Percentiles rank a stretch among this genome's conserved stretches.
These are phyloP conservation scores for Trichoderma koningiopsis DNA, from an alignment of 2,329 filamentous ascomycete species.

Conservation along the genomic window DNA sequence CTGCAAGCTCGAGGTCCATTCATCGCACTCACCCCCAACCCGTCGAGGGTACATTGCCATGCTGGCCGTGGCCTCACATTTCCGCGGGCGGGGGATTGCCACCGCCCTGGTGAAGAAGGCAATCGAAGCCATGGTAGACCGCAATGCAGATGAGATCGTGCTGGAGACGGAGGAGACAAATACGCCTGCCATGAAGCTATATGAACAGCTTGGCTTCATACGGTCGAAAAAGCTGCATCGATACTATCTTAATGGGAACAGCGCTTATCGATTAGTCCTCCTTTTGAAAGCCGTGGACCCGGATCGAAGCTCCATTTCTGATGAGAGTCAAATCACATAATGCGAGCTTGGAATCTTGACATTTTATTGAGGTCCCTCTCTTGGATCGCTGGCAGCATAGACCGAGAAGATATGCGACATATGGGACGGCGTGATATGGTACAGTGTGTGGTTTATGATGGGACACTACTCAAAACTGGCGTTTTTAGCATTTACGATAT, in stretches of 20 bases:
- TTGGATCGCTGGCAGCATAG: not conserved
- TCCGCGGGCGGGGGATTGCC: slow-evolving; percentile 83
- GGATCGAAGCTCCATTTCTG: slow-evolving; percentile 41
- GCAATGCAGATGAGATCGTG: slow-evolving; percentile 89
- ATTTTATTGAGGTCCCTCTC: not conserved
- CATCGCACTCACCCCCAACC: slow-evolving; percentile 72
- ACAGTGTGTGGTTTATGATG: not conserved
- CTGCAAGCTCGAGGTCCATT: slow-evolving; percentile 90
- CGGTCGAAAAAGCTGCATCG: slow-evolving; percentile 90
- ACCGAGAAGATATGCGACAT: not conserved
- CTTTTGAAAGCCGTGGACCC: slow-evolving; percentile 64
- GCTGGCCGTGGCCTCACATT: slow-evolving; percentile 83
- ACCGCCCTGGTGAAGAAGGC: slow-evolving; percentile 86
- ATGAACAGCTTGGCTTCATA: slow-evolving; percentile 89
- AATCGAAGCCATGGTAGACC: slow-evolving; percentile 84
- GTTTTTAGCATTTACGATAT: slow-evolving; percentile 17
- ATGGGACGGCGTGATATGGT: not conserved
- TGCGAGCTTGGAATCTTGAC: too few relatives aligned
- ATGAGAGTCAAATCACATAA: slow-evolving; percentile 16
- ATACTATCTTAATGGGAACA: slow-evolving; percentile 96
- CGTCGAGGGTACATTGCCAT: slow-evolving; percentile 96
- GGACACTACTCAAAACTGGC: slow-evolving; percentile 16
- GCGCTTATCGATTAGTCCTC: slow-evolving; percentile 84
- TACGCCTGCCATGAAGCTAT: slow-evolving; percentile 83
- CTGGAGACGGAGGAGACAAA: slow-evolving; percentile 97